These are phyloP conservation scores for Arthrobotrys iridis DNA, from an alignment of 2,329 filamentous ascomycete species.

Conservation along the genomic window DNA sequence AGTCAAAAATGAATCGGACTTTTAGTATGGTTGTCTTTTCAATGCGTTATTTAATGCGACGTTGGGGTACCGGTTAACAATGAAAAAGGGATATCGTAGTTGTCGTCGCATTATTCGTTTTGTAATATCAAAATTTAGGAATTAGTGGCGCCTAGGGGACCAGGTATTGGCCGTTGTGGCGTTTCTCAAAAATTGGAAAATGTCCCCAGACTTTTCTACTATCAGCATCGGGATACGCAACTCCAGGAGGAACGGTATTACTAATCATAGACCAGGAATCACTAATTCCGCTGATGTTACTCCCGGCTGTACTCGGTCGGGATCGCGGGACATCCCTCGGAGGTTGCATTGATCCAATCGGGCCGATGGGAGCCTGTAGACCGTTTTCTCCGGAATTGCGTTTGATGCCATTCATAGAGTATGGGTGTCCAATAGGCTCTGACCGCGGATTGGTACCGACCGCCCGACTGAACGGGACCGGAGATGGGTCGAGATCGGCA, in stretches of 20 bases:
- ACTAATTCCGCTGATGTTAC: conserved; percentile 49
- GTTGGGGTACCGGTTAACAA: not conserved
- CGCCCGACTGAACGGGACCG: conserved; percentile 44
- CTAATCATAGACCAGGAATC: conserved; percentile 54
- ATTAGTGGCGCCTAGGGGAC: conserved; percentile 24
- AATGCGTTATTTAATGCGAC: conserved; percentile 32
- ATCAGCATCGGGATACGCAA: conserved; percentile 43
- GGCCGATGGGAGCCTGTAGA: conserved; percentile 28
- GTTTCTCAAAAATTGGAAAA: conserved; percentile 50
- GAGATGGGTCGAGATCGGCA: conserved; percentile 44
- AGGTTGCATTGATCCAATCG: conserved; percentile 43
- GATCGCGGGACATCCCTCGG: conserved; percentile 46
- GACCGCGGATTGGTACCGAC: conserved; percentile 48
- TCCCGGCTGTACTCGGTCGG: conserved; percentile 46
- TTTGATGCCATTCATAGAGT: conserved; percentile 44
- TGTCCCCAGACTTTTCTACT: conserved; percentile 48
- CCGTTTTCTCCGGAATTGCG: conserved; percentile 48
- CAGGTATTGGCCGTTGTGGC: conserved; percentile 47
- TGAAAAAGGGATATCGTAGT: conserved; percentile 11
- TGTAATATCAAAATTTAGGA: not conserved
- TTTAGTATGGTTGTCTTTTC: conserved; percentile 42
- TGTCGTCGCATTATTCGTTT: conserved; percentile 6
- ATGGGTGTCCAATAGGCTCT: conserved; percentile 46
- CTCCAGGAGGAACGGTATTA: conserved; percentile 45
- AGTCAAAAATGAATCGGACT: conserved; percentile 52